A percentile compares a stretch with the other conserved stretches of the same genome.
Evolutionary conservation across 2,329 filamentous ascomycete genomes (phyloP).

Genomic region (Endoconidiophora polonica): DNA sequence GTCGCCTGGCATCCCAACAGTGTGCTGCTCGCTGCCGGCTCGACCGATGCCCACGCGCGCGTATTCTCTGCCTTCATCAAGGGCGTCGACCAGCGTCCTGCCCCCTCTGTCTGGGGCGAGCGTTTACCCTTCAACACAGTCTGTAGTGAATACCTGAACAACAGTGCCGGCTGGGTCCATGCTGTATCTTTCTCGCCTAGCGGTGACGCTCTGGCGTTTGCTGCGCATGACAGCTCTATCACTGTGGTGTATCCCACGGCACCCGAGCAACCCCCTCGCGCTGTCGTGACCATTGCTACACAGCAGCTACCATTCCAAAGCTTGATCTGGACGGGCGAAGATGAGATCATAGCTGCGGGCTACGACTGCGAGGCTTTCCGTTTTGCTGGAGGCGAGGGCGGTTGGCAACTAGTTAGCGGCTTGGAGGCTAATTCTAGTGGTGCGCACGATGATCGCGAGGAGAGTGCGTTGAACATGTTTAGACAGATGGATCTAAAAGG

Average conservation of each 20-base stretch:
- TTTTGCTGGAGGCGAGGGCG: constrained; percentile 58
- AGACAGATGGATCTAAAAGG: constrained; percentile 97
- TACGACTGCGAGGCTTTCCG: constrained; percentile 84
- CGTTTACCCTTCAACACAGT: constrained; percentile 94
- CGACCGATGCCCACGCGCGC: constrained; percentile 90
- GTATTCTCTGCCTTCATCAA: constrained; percentile 96
- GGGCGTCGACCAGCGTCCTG: constrained; percentile 71
- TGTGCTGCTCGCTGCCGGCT: constrained; percentile 82
- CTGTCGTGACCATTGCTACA: constrained; percentile 79
- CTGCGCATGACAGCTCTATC: constrained; percentile 87
- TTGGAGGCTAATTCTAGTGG: constrained; percentile 59
- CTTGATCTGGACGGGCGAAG: constrained; percentile 79
- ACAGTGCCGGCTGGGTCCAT: constrained; percentile 93
- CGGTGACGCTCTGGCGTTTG: constrained; percentile 84
- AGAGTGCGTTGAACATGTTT: constrained; percentile 96
- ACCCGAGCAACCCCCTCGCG: constrained; percentile 75
- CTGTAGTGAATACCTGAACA: constrained; percentile 90
- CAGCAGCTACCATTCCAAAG: constrained; percentile 86
- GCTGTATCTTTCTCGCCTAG: constrained; percentile 83
- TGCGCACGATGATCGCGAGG: constrained; percentile 52
- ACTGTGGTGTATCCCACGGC: constrained; percentile 90
- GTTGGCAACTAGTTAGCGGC: constrained; percentile 72
- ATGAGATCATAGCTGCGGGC: constrained; percentile 87
- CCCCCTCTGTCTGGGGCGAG: constrained; percentile 85
- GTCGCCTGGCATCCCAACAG: constrained; percentile 97